These are phyloP conservation scores for Scytalidium sp. DNA, from an alignment of 2,329 filamentous ascomycete species.

Conservation along the genomic window DNA sequence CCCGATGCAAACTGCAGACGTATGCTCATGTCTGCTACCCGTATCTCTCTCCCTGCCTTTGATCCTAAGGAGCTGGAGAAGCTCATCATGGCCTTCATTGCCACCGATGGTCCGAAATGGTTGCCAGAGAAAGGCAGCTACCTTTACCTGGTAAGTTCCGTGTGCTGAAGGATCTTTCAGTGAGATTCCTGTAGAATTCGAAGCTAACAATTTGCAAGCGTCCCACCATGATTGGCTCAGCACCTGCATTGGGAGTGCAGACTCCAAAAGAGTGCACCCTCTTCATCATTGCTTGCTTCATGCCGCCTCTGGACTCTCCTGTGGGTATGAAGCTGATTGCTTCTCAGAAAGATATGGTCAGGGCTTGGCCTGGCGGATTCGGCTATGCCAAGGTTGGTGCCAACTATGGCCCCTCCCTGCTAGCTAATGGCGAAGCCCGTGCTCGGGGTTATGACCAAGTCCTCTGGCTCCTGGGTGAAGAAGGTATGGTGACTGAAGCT, in stretches of 20 bases:
- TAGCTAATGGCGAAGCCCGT: conserved; percentile 74
- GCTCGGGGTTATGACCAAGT: conserved; percentile 79
- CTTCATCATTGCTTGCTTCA: conserved; percentile 72
- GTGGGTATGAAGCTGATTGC: conserved; percentile 74
- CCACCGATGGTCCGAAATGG: conserved; percentile 75
- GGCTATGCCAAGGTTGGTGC: conserved; percentile 90
- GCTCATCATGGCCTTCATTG: conserved; percentile 69
- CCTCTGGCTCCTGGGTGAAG: conserved; percentile 83
- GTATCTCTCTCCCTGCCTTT: conserved; percentile 75
- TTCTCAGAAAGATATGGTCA: conserved; percentile 75
- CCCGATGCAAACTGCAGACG: conserved; percentile 53
- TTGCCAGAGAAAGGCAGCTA: conserved; percentile 70
- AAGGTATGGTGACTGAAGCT: conserved; percentile 82
- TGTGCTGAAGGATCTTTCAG: neutral
- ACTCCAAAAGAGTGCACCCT: conserved; percentile 79
- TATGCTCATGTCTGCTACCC: conserved; percentile 50
- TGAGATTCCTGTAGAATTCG: neutral
- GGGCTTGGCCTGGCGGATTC: conserved; percentile 91
- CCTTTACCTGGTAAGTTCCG: conserved; percentile 60
- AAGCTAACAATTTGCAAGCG: conserved; percentile 35
- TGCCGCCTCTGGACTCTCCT: conserved; percentile 50
- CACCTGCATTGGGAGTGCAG: conserved; percentile 76
- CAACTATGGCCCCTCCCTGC: conserved; percentile 84
- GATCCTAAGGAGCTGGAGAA: conserved; percentile 68
- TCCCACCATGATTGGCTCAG: conserved; percentile 82